Evolutionary conservation across 331 rosid species (phyloP), one percentile per base, ranked within the genome.

Genomic region (Ulmus americana): DNA sequence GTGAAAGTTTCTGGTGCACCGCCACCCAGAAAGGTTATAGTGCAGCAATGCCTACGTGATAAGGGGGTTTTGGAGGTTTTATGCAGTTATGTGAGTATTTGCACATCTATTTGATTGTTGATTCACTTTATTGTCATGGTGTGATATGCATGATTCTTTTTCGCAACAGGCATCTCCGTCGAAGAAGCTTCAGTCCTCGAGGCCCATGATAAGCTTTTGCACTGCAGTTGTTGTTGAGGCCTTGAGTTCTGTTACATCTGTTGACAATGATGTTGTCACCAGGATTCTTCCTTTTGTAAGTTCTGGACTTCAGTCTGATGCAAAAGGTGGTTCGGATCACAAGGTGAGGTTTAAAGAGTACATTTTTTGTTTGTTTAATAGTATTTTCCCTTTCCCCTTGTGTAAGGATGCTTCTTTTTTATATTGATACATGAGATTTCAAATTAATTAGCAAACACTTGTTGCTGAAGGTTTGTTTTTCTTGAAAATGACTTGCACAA

Each of bases 1-100:
- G 98, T 89, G 48, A 87, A 87, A 63, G 55, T 7, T 61, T 80
- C 95, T 6, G 98, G 98, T 73, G 95, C 98, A 42, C 84, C 95
- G 1, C 97, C 85, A 0, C 97, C 98, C 58, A 84, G 97, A 78
- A 80, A 49, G 47, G 90, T 89, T 73, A 79, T 89, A 70, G 95
- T 89, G 76, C 91, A 89, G 72, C 98, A 92, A 70, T 87, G 97
- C 64, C 40, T 83, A 8, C 79, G 91, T 38, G 98, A 92, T 76
- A 76, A 75, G 76, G 88, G 86, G 45, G 78, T 89, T 70, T 72
- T 92, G 73, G 91, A 87, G 47, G 85, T 61, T 68, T 59, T 92
- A 60, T 89, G 96, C 76, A 76, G 77, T 81, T 85, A 86, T 74
- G 98, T 92, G 88, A 92, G 97, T 80, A 10, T 48, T 63, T 63